A percentile compares a stretch with the other conserved stretches of the same genome.
Conservation (phyloP, 352 stramenopile species). For the Phytopythium chamaehyphon region DNA sequence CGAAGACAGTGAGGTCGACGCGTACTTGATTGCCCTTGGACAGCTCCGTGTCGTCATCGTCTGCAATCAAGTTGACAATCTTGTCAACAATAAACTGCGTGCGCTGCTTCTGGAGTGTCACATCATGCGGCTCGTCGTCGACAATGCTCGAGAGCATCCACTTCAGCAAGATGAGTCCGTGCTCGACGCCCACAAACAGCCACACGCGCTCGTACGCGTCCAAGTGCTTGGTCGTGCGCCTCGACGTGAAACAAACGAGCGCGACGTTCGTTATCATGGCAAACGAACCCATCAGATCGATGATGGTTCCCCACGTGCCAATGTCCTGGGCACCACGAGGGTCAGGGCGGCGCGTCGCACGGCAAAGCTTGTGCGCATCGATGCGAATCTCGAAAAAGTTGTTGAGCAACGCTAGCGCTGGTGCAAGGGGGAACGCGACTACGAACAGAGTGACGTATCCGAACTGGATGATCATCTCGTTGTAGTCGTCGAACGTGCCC, state of each 20-base stretch:
- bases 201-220: constrained; percentile 43
- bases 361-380: constrained; percentile 83
- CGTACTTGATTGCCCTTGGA: constrained; percentile 75
- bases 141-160: constrained; percentile 65
- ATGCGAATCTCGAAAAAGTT: constrained; percentile 92
- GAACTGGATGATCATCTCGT: constrained; percentile 88
- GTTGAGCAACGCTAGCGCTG: constrained; percentile 85
- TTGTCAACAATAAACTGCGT: constrained; percentile 69
- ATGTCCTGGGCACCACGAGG: constrained; percentile 84
- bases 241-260: constrained; percentile 90
- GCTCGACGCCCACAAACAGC: constrained; percentile 66
- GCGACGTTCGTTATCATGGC: constrained; percentile 91
- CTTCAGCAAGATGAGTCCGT: constrained; percentile 61
- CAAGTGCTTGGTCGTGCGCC: constrained; percentile 44
- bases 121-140: constrained; percentile 65
- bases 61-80: constrained; percentile 66
- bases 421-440: constrained; percentile 89
- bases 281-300: constrained; percentile 86
- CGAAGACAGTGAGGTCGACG: constrained; percentile 75
- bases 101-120: constrained; percentile 67
- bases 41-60: constrained; percentile 64
- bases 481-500: constrained; percentile 83
- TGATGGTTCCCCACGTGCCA: constrained; percentile 90
- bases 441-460: constrained; percentile 94
- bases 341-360: constrained; percentile 65